These are phyloP conservation scores for Protea cynaroides DNA, from an alignment of 164 flowering plant genomes.

Conservation along the genomic window DNA sequence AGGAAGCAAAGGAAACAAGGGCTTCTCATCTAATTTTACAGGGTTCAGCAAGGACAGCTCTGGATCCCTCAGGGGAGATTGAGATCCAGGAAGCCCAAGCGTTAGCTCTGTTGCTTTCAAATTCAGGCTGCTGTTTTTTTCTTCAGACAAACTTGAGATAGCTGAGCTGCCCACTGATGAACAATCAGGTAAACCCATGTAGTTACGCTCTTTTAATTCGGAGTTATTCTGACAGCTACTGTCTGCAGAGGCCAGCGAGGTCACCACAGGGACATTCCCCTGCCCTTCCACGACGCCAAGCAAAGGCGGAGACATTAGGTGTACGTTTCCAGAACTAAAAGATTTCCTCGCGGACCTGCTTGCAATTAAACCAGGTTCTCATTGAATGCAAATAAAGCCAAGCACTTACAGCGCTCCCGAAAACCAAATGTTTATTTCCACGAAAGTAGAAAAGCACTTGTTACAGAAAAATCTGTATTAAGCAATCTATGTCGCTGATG, in stretches of 20 bases:
- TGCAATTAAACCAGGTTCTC: background rate
- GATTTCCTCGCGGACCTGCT: conserved; percentile 10
- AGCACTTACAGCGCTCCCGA: too few species aligned
- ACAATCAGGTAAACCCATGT: conserved; percentile 71
- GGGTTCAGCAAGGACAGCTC: conserved; percentile 37
- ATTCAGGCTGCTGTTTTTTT: conserved; percentile 45
- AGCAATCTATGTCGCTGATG: too few species aligned
- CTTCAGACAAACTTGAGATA: conserved; percentile 42
- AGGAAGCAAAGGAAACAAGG: conserved; percentile 71
- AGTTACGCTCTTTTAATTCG: conserved; percentile 65
- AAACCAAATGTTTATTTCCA: too few species aligned
- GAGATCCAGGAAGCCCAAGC: conserved; percentile 95
- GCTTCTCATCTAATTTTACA: conserved; percentile 67
- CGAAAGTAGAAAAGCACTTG: too few species aligned
- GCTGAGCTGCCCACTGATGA: conserved; percentile 85
- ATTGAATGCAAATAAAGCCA: too few species aligned
- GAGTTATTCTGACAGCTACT: conserved; percentile 32
- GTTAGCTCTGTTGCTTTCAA: conserved; percentile 86
- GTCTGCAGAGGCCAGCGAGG: conserved; percentile 42
- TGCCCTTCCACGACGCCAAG: conserved; percentile 48
- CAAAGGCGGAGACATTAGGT: conserved; percentile 39
- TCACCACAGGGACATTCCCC: conserved; percentile 31
- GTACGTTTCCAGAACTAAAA: conserved; percentile 11
- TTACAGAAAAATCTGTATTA: too few species aligned
- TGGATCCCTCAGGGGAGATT: conserved; percentile 63